These are phyloP conservation scores for Clonostachys chloroleuca DNA, from an alignment of 2,329 filamentous ascomycete species.

Conservation along the genomic window DNA sequence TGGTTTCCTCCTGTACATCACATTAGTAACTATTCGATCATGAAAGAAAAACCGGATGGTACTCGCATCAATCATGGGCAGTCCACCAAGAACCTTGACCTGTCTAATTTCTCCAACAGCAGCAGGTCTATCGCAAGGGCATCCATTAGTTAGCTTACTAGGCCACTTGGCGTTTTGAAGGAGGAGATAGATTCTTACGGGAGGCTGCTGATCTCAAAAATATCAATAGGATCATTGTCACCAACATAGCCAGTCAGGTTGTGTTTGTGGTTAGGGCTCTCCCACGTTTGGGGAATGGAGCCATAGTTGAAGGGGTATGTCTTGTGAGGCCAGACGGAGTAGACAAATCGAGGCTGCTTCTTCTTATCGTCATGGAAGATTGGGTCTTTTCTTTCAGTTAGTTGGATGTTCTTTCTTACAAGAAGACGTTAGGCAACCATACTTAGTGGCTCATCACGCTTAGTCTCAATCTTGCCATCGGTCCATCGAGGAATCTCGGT, in stretches of 20 bases:
- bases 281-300: conserved; percentile 38
- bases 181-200: conserved; percentile 9
- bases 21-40: background rate
- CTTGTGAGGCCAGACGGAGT: conserved; percentile 36
- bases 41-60: background rate
- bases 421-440: conserved; percentile 2
- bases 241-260: conserved; percentile 27
- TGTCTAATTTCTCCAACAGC: conserved; percentile 32
- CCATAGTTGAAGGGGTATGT: conserved; percentile 36
- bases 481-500: conserved; percentile 37
- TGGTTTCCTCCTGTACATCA: conserved; percentile 19
- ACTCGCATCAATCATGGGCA: conserved; percentile 30
- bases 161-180: too few species aligned
- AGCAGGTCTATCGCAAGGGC: conserved; percentile 10
- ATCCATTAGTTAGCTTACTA: too few species aligned
- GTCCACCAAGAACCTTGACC: conserved; percentile 33
- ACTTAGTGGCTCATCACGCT: conserved; percentile 31
- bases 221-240: conserved; percentile 35
- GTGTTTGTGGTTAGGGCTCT: conserved; percentile 32
- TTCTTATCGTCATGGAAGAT: conserved; percentile 35
- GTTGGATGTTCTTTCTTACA: background rate
- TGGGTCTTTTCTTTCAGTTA: conserved; percentile 19
- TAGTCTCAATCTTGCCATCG: conserved; percentile 32
- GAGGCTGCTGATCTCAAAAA: conserved; percentile 29
- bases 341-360: conserved; percentile 27